These are phyloP conservation scores for Dissophora ornata DNA, from an alignment of 192 early-diverging fungal species.

Conservation along the genomic window DNA sequence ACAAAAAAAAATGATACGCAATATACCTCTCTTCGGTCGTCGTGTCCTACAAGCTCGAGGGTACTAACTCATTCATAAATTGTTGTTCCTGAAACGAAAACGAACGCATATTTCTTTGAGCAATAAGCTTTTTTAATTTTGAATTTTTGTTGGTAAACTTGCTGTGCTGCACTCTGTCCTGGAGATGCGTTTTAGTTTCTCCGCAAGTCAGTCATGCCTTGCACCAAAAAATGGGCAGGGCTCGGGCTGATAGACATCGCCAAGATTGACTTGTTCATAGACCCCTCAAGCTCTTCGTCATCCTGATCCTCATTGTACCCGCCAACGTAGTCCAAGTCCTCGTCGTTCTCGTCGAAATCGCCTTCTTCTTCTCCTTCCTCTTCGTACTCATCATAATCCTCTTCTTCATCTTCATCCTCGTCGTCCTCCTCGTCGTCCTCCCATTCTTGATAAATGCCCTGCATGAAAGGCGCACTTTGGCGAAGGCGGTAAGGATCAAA, in stretches of 20 bases:
- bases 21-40: no score
- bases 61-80: no score
- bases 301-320: conserved; percentile 51
- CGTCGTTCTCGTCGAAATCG: conserved; percentile 52
- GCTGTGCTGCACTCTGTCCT: no score
- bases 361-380: conserved; percentile 55
- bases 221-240: conserved; percentile 54
- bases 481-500: conserved; percentile 91
- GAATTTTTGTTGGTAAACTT: no score
- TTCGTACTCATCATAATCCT: conserved; percentile 32
- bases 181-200: no score
- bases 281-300: conserved; percentile 54
- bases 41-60: no score
- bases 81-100: no score
- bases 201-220: conserved; percentile 25
- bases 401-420: conserved; percentile 66
- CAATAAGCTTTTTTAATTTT: no score
- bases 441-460: conserved; percentile 86
- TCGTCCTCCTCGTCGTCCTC: conserved; percentile 64
- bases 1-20: no score
- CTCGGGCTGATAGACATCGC: conserved; percentile 69
- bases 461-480: conserved; percentile 74
- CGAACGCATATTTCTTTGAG: no score
- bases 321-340: conserved; percentile 54
- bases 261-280: conserved; percentile 60